phyloP scores from a whole-genome alignment of 2,329 filamentous ascomycete genomes.

The Fusarium sp. region DNA sequence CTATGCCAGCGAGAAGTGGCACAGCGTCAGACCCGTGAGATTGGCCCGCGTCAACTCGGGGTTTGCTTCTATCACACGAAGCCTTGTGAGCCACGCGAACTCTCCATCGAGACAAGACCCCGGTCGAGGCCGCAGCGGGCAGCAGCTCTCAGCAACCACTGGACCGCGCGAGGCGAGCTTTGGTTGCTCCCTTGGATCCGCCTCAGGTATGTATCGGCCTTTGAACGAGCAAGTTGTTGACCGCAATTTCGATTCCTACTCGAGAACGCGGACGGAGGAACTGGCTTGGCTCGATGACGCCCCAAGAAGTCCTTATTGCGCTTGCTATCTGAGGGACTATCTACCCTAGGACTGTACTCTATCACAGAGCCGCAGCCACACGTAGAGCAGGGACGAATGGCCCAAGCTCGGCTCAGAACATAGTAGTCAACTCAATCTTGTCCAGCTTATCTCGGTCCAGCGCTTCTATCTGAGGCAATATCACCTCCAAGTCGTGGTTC shows the following conservation, averaged over 20 bases:
- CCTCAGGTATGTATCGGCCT: not conserved
- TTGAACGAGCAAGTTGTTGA: not conserved
- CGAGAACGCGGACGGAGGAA: not conserved
- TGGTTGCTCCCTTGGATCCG: not conserved
- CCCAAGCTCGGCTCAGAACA: not conserved
- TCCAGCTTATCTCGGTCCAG: not conserved
- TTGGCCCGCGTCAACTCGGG: conserved; percentile 32
- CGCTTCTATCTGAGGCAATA: conserved; percentile 4
- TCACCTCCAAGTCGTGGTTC: conserved; percentile 16
- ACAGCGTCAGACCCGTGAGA: conserved; percentile 36
- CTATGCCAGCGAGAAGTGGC: conserved; percentile 40
- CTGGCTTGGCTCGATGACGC: not conserved
- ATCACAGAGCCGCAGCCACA: conserved; percentile 20
- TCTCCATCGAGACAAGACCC: conserved; percentile 12
- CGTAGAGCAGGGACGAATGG: conserved; percentile 3
- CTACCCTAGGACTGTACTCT: conserved; percentile 16
- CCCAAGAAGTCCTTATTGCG: not conserved
- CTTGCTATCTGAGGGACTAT: not conserved
- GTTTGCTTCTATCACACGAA: conserved; percentile 19
- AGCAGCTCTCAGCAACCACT: conserved; percentile 17
- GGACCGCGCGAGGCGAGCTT: conserved; percentile 22
- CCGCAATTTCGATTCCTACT: not conserved
- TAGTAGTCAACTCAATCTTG: conserved; percentile 7
- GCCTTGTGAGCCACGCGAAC: conserved; percentile 20
- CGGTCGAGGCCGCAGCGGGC: not conserved